phyloP scores from a whole-genome alignment of 2,329 filamentous ascomycete species.

The Alternaria arborescens region DNA sequence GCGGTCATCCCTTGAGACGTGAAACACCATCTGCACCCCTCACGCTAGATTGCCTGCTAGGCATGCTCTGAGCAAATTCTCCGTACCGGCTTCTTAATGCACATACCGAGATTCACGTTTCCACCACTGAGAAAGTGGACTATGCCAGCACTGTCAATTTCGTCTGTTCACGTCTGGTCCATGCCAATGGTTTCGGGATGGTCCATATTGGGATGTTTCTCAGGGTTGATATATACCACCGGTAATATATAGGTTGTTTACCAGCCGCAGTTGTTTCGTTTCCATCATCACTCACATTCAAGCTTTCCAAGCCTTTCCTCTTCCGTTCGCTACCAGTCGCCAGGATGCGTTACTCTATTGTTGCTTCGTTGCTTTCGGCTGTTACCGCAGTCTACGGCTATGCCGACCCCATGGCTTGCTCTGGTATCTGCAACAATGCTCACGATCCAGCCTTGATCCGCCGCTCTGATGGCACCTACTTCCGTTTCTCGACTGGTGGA shows the following conservation, averaged over 20 bases:
- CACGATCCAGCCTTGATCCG: constrained; percentile 62
- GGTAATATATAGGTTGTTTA: constrained; percentile 5
- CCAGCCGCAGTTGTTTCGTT: neutral
- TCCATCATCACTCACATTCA: neutral
- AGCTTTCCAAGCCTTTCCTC: neutral
- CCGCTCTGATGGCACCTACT: constrained; percentile 61
- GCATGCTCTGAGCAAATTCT: constrained; percentile 9
- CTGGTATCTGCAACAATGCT: constrained; percentile 54
- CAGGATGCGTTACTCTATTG: constrained; percentile 30
- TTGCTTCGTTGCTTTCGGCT: constrained; percentile 29
- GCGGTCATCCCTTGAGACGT: neutral
- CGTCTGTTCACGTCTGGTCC: constrained; percentile 4
- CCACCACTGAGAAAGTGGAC: constrained; percentile 9
- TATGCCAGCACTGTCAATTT: neutral
- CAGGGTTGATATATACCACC: neutral
- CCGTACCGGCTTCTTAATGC: constrained; percentile 10
- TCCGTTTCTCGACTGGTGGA: constrained; percentile 62
- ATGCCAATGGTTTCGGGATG: neutral
- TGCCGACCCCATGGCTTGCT: constrained; percentile 52
- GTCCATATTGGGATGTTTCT: neutral
- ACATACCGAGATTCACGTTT: constrained; percentile 6
- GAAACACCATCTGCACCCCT: constrained; percentile 8
- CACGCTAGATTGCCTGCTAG: constrained; percentile 10
- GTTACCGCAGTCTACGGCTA: constrained; percentile 43
- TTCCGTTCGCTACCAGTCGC: neutral